Evolutionary conservation across 768 basidiomycete species (phyloP).

Genomic region (Pleurotus ostreatus): DNA sequence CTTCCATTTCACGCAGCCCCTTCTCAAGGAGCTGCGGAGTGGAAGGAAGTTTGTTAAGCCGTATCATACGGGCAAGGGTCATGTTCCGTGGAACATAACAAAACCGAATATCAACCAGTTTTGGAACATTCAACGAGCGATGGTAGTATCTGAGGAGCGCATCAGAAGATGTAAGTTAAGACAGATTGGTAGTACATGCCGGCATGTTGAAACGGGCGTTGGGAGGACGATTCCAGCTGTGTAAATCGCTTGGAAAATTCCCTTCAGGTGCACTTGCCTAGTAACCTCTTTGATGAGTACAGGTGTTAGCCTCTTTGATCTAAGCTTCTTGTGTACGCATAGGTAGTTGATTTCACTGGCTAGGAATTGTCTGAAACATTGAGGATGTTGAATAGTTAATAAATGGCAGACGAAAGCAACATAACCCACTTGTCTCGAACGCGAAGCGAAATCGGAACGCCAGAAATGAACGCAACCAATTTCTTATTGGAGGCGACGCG

Average conservation of each 20-base stretch:
- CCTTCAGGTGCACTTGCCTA: slow-evolving; percentile 82
- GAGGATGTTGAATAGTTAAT: not conserved
- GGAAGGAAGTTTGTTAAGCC: slow-evolving; percentile 62
- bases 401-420: not conserved
- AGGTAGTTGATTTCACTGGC: slow-evolving; percentile 96
- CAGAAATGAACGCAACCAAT: slow-evolving; percentile 95
- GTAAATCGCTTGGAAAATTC: slow-evolving; percentile 96
- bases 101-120: slow-evolving; percentile 88
- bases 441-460: slow-evolving; percentile 82
- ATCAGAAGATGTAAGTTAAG: slow-evolving; percentile 8
- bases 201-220: slow-evolving; percentile 85
- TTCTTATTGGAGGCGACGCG: slow-evolving; percentile 88
- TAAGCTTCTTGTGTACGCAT: slow-evolving; percentile 95
- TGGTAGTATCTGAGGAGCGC: slow-evolving; percentile 71
- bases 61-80: slow-evolving; percentile 90
- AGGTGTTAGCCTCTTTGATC: slow-evolving; percentile 91
- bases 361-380: slow-evolving; percentile 49
- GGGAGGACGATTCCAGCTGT: slow-evolving; percentile 93
- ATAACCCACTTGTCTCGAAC: slow-evolving; percentile 73
- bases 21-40: slow-evolving; percentile 25
- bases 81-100: slow-evolving; percentile 80
- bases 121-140: slow-evolving; percentile 85
- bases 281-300: slow-evolving; percentile 98
- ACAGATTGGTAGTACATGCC: slow-evolving; percentile 35
- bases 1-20: slow-evolving; percentile 87